Percentiles rank a stretch among this genome's conserved stretches.
phyloP scores from a whole-genome alignment of 2,329 filamentous ascomycete genomes.

The Tympanopsis confertula region DNA sequence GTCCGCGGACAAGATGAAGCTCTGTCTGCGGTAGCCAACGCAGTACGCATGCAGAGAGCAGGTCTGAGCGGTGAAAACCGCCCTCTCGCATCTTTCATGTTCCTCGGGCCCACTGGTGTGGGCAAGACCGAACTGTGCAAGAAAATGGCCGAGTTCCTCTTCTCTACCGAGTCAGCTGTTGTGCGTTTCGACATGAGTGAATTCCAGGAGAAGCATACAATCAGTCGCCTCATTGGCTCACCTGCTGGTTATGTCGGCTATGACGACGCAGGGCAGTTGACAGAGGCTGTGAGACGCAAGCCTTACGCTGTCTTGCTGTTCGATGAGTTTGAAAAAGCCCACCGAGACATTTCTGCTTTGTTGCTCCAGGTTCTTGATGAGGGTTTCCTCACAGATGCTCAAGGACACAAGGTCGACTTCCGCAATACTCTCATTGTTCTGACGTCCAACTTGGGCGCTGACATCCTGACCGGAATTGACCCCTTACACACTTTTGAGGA shows the following conservation, averaged over 20 bases:
- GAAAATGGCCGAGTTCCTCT: conserved; percentile 84
- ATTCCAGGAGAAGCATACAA: conserved; percentile 94
- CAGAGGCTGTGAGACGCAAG: conserved; percentile 86
- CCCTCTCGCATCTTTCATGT: conserved; percentile 91
- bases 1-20: conserved; percentile 92
- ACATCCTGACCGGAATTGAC: conserved; percentile 74
- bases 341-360: conserved; percentile 84
- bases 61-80: conserved; percentile 85
- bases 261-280: conserved; percentile 90
- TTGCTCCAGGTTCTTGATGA: conserved; percentile 92
- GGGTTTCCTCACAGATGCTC: conserved; percentile 86
- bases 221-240: conserved; percentile 81
- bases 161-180: conserved; percentile 82
- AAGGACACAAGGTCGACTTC: conserved; percentile 95
- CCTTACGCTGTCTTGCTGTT: conserved; percentile 91
- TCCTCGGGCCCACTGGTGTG: conserved; percentile 89
- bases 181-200: conserved; percentile 96
- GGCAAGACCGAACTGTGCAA: conserved; percentile 97
- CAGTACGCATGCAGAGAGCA: conserved; percentile 85
- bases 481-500: conserved; percentile 52
- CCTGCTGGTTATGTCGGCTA: conserved; percentile 94
- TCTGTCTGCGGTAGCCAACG: conserved; percentile 78
- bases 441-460: conserved; percentile 86
- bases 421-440: conserved; percentile 92
- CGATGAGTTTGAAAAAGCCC: conserved; percentile 96